phyloP scores from a whole-genome alignment of 495 filamentous ascomycete species.

The Zalerion maritima region DNA sequence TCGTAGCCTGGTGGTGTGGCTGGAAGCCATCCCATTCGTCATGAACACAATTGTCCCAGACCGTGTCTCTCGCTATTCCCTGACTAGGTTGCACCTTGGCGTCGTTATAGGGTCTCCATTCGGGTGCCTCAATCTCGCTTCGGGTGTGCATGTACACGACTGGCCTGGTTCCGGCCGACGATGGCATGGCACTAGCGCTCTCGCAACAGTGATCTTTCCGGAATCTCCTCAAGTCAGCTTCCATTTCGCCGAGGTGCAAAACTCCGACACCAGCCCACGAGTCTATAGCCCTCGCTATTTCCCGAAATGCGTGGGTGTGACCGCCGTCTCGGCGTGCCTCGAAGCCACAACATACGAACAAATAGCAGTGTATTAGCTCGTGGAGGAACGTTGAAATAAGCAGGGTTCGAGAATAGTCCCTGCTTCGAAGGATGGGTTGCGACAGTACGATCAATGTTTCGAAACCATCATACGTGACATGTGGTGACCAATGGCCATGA shows the following conservation, averaged over 20 bases:
- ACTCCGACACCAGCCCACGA: slow-evolving; percentile 34
- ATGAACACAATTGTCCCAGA: too few relatives aligned
- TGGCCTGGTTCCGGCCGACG: too few relatives aligned
- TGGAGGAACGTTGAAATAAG: slow-evolving; percentile 43
- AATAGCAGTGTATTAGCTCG: slow-evolving; percentile 42
- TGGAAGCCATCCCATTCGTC: too few relatives aligned
- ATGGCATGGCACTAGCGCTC: too few relatives aligned
- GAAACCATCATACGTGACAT: slow-evolving; percentile 27
- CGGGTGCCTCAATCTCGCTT: too few relatives aligned
- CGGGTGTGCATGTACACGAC: too few relatives aligned
- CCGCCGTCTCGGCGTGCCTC: slow-evolving; percentile 31
- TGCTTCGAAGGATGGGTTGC: slow-evolving; percentile 29
- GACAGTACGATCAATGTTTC: slow-evolving; percentile 42
- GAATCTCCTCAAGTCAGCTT: slow-evolving; percentile 37
- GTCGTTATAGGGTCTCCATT: too few relatives aligned
- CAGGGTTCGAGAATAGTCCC: slow-evolving; percentile 32
- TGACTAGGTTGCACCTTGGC: too few relatives aligned
- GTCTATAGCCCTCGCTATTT: slow-evolving; percentile 36
- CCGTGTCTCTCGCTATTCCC: too few relatives aligned
- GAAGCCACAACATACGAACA: slow-evolving; percentile 41
- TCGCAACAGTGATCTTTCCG: slow-evolving; percentile 11
- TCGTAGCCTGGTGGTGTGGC: too few relatives aligned
- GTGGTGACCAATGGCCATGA: too few relatives aligned
- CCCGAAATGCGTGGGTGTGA: slow-evolving; percentile 35
- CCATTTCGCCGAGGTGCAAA: slow-evolving; percentile 34